Evolutionary conservation across 179 eudicot species (phyloP).

Genomic region (Pouteria campechiana): DNA sequence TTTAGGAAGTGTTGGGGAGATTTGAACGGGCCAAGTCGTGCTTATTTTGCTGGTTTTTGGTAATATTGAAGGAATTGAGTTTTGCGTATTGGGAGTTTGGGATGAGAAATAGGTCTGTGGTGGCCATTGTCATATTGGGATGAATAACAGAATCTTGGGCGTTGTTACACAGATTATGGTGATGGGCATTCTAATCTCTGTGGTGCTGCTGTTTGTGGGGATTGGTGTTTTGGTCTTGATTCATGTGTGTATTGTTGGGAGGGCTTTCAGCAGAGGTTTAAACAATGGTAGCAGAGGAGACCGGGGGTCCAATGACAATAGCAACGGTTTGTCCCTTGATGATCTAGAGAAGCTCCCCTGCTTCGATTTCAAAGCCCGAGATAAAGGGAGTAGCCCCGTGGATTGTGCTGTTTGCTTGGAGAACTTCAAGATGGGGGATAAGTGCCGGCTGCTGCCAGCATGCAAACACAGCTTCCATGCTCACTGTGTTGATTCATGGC

Average conservation of each 20-base stretch:
- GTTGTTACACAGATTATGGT: no score
- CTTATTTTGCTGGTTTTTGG: no score
- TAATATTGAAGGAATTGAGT: no score
- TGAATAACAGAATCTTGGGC: no score
- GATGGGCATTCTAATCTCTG: slow-evolving; percentile 47
- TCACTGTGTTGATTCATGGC: slow-evolving; percentile 67
- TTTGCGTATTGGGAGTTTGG: no score
- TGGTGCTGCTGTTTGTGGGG: slow-evolving; percentile 41
- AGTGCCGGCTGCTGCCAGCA: slow-evolving; percentile 51
- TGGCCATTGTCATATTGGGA: no score
- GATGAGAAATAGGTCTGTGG: no score
- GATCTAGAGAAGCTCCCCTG: slow-evolving; percentile 61
- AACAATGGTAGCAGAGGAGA: slow-evolving; percentile 9
- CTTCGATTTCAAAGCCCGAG: slow-evolving; percentile 34
- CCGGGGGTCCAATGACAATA: slow-evolving; percentile 19
- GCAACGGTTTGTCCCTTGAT: slow-evolving; percentile 40
- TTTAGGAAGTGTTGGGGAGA: no score
- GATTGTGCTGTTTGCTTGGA: slow-evolving; percentile 83
- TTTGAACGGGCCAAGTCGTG: no score
- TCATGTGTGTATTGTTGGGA: slow-evolving; percentile 49
- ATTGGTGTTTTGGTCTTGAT: slow-evolving; percentile 38
- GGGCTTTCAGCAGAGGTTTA: slow-evolving; percentile 30
- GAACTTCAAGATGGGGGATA: slow-evolving; percentile 40
- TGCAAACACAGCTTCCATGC: slow-evolving; percentile 62
- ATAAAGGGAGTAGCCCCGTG: slow-evolving; percentile 12